Conservation (phyloP, 306 rosid genomes). For the Prunus campanulata region DNA sequence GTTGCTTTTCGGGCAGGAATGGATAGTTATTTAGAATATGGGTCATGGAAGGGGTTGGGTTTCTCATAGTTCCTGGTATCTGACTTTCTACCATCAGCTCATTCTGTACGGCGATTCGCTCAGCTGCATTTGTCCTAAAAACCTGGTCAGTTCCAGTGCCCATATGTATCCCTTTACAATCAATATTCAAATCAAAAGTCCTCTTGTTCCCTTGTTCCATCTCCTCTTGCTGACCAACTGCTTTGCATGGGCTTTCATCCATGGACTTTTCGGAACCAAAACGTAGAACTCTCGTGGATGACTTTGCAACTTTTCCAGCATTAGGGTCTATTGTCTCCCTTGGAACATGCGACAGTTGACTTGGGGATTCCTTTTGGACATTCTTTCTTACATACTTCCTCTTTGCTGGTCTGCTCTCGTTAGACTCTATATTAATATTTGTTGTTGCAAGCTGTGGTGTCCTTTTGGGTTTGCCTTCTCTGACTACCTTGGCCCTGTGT, state of each 20-base stretch:
- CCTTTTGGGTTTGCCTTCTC: conserved; percentile 63
- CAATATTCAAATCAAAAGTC: conserved; percentile 20
- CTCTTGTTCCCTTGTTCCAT: conserved; percentile 29
- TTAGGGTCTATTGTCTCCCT: conserved; percentile 25
- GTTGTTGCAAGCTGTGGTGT: conserved; percentile 42
- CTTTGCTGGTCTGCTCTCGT: conserved; percentile 50
- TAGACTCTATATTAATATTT: conserved; percentile 23
- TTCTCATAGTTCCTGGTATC: conserved; percentile 27
- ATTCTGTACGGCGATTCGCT: conserved; percentile 21
- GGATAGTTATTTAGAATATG: conserved; percentile 21
- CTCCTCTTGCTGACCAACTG: conserved; percentile 38
- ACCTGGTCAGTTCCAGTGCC: conserved; percentile 23
- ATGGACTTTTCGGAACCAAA: conserved; percentile 54
- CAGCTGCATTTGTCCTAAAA: conserved; percentile 28
- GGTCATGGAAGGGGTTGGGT: conserved; percentile 23
- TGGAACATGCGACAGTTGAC: conserved; percentile 36
- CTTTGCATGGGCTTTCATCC: conserved; percentile 34
- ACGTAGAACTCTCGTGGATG: conserved; percentile 58
- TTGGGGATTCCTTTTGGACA: conserved; percentile 38
- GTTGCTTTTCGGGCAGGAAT: conserved; percentile 30
- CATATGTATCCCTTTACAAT: conserved; percentile 28
- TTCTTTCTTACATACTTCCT: conserved; percentile 54
- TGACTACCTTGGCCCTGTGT: conserved; percentile 90
- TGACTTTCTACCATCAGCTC: conserved; percentile 32
- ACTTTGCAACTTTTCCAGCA: conserved; percentile 31